These are phyloP conservation scores for Obba rivulosa DNA, from an alignment of 768 basidiomycete genomes.

Conservation along the genomic window DNA sequence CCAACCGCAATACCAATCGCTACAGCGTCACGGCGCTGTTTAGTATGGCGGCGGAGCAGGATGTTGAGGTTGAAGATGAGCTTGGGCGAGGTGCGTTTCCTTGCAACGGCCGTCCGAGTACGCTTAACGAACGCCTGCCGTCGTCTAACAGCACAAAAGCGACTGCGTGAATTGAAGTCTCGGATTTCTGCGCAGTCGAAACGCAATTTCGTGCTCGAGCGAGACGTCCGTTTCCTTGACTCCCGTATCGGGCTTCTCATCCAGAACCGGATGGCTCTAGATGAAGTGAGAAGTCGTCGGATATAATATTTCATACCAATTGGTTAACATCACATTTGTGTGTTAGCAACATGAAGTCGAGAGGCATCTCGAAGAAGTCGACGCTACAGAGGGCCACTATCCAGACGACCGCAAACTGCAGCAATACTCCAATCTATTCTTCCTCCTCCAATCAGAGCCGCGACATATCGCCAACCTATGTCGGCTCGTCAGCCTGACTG, in stretches of 20 bases:
- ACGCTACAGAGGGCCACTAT: slow-evolving; percentile 86
- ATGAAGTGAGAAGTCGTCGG: slow-evolving; percentile 57
- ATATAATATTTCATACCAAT: slow-evolving; percentile 4
- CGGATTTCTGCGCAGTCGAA: slow-evolving; percentile 98
- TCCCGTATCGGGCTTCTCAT: slow-evolving; percentile 95
- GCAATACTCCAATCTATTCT: slow-evolving; percentile 98
- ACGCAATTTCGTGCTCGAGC: slow-evolving; percentile 99
- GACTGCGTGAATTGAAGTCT: slow-evolving; percentile 90
- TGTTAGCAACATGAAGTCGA: slow-evolving; percentile 92
- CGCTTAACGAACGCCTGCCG: slow-evolving; percentile 5
- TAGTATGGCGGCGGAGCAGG: slow-evolving; percentile 98
- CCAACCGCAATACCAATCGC: slow-evolving; percentile 92
- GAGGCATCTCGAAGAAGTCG: slow-evolving; percentile 91
- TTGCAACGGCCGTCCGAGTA: not conserved
- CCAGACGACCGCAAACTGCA: slow-evolving; percentile 92
- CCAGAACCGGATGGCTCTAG: slow-evolving; percentile 96
- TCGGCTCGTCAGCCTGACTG: slow-evolving; percentile 90
- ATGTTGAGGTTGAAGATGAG: slow-evolving; percentile 96
- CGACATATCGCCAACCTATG: slow-evolving; percentile 95
- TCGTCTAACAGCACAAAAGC: slow-evolving; percentile 77
- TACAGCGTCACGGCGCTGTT: slow-evolving; percentile 95
- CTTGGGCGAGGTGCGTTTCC: slow-evolving; percentile 74
- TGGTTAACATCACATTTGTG: slow-evolving; percentile 7
- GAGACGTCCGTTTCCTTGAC: slow-evolving; percentile 97
- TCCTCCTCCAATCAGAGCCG: slow-evolving; percentile 96